These are phyloP conservation scores for Magnusiomyces paraingens DNA, from an alignment of 1,139 yeast species.

Conservation along the genomic window DNA sequence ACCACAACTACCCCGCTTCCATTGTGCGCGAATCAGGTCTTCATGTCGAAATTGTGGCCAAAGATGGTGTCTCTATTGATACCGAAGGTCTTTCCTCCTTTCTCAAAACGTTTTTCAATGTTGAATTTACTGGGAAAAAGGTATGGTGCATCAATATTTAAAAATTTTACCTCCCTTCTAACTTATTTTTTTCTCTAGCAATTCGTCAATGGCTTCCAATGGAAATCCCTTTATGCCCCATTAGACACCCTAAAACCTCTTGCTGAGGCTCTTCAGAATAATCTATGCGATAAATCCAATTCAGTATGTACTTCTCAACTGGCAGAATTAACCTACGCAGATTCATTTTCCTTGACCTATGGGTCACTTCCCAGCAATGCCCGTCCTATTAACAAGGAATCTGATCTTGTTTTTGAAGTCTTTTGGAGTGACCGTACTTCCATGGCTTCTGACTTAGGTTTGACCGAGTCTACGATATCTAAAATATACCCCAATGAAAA, in stretches of 20 bases:
- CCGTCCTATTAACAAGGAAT: conserved; percentile 18
- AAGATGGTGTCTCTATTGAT: conserved; percentile 3
- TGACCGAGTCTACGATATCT: conserved; percentile 4
- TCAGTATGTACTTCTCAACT: conserved; percentile 5
- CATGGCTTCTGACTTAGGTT: conserved; percentile 8
- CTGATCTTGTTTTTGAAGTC: conserved; percentile 25
- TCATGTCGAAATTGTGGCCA: conserved; percentile 22
- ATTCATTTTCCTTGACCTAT: conserved; percentile 23
- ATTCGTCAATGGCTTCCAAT: conserved; percentile 23
- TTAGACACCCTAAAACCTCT: conserved; percentile 6
- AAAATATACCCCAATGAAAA: conserved; percentile 12
- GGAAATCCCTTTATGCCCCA: conserved; percentile 22
- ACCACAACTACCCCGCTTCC: conserved; percentile 26
- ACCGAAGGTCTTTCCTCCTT: background rate
- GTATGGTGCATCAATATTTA: background rate
- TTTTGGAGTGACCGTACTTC: conserved; percentile 19
- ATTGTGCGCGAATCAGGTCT: conserved; percentile 27
- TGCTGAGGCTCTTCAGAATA: background rate
- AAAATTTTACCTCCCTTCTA: background rate
- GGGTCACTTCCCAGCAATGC: conserved; percentile 25
- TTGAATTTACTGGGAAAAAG: conserved; percentile 5
- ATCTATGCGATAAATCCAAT: conserved; percentile 4
- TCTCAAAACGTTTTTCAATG: conserved; percentile 9
- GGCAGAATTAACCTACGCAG: conserved; percentile 18
- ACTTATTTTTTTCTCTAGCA: background rate